Evolutionary conservation across 129 eudicot species (phyloP).

Genomic region (Helichrysum umbraculigerum): DNA sequence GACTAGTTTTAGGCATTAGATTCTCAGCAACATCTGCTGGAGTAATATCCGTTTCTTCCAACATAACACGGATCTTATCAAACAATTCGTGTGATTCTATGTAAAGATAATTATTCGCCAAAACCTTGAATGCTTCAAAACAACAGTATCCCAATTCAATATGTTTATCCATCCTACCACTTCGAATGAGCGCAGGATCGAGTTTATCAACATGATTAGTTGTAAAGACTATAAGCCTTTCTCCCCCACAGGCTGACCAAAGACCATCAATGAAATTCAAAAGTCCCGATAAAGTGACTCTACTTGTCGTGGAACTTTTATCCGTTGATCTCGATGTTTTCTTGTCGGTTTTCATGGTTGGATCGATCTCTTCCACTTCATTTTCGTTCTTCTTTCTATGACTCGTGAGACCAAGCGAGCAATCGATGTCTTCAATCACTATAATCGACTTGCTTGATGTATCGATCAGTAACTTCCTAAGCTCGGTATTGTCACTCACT

Average conservation of each 20-base stretch:
- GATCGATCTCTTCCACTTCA: conserved; percentile 23
- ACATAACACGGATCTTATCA: conserved; percentile 26
- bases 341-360: conserved; percentile 5
- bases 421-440: conserved; percentile 46
- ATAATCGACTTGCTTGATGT: conserved; percentile 46
- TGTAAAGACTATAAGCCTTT: conserved; percentile 36
- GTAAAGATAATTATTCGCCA: conserved; percentile 37
- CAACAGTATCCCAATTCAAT: conserved; percentile 35
- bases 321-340: conserved; percentile 5
- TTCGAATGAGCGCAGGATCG: conserved; percentile 38
- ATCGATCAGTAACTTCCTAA: conserved; percentile 41
- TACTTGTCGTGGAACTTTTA: conserved; percentile 17
- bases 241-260: conserved; percentile 43
- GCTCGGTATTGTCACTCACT: conserved; percentile 33
- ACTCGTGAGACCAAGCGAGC: conserved; percentile 39
- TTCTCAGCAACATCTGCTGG: conserved; percentile 44
- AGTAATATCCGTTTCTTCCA: conserved; percentile 38
- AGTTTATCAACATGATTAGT: conserved; percentile 39
- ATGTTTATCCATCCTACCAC: conserved; percentile 46
- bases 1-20: conserved; percentile 33
- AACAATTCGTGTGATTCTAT: conserved; percentile 35
- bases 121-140: conserved; percentile 42
- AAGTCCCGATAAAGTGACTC: conserved; percentile 39
- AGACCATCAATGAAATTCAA: conserved; percentile 39
- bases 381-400: conserved; percentile 31